Conservation (phyloP, 2,329 filamentous ascomycete species). For the Plenodomus lindquistii region DNA sequence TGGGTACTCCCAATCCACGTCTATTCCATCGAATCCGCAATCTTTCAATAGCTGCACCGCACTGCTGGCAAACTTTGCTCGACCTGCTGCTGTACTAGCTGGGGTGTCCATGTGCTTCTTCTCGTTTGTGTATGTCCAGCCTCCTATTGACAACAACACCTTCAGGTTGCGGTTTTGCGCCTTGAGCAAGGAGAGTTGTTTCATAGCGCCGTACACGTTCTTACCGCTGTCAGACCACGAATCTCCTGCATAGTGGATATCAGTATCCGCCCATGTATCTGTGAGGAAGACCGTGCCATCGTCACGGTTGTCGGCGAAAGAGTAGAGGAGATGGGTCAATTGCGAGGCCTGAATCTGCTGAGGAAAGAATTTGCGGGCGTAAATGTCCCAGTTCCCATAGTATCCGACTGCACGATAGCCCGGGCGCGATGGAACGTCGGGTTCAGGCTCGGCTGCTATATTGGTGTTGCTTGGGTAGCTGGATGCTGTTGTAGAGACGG, state of each 20-base stretch:
- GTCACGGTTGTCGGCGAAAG: conserved; percentile 86
- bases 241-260: conserved; percentile 65
- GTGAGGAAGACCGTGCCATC: conserved; percentile 66
- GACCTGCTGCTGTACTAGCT: conserved; percentile 63
- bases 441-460: neutral
- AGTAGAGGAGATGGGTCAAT: conserved; percentile 86
- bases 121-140: conserved; percentile 70
- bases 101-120: conserved; percentile 72
- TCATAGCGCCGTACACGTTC: conserved; percentile 77
- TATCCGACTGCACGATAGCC: conserved; percentile 58
- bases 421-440: conserved; percentile 3
- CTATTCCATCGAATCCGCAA: conserved; percentile 67
- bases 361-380: conserved; percentile 81
- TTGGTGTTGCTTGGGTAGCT: neutral
- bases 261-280: conserved; percentile 40
- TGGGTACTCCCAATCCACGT: conserved; percentile 56
- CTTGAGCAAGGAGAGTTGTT: conserved; percentile 77
- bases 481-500: neutral
- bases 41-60: conserved; percentile 78
- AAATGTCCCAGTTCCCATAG: conserved; percentile 83
- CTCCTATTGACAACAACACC: conserved; percentile 79
- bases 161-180: conserved; percentile 77
- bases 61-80: conserved; percentile 68
- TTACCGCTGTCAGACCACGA: conserved; percentile 67
- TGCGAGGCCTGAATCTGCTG: conserved; percentile 80